A percentile compares a stretch with the other conserved stretches of the same genome.
phyloP scores from a whole-genome alignment of 2,329 filamentous ascomycete genomes.

The Colletotrichum graminicola region DNA sequence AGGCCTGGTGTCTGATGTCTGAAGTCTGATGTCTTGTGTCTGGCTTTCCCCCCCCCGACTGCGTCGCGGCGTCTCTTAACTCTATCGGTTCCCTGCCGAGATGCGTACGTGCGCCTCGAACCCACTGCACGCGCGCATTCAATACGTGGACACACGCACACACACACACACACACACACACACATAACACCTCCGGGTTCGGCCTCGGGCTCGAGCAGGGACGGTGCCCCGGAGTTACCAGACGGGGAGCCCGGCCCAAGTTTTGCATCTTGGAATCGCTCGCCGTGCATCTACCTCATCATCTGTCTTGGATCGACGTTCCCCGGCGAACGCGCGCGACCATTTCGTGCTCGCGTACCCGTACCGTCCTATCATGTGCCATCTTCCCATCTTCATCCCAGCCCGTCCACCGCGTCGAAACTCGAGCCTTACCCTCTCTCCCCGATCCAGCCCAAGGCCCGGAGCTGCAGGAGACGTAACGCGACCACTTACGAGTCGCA shows the following conservation, averaged over 20 bases:
- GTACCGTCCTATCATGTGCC: not conserved
- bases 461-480: not conserved
- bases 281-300: conserved; percentile 5
- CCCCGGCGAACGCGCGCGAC: not conserved
- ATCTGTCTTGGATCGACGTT: not conserved
- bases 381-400: not conserved
- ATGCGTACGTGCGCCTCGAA: not conserved
- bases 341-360: not conserved
- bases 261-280: not conserved
- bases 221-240: not conserved
- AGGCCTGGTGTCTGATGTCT: not conserved
- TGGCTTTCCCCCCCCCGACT: not conserved
- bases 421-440: not conserved
- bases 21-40: not conserved
- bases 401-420: conserved; percentile 6
- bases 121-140: not conserved
- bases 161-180: not conserved
- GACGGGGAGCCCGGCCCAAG: not conserved
- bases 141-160: not conserved
- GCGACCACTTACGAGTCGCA: conserved; percentile 9
- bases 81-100: not conserved
- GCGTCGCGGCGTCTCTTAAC: not conserved
- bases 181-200: conserved; percentile 22
- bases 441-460: not conserved
- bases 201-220: conserved; percentile 23